Evolutionary conservation across 164 flowering plant genomes (phyloP).

Genomic region (Umbellularia californica): DNA sequence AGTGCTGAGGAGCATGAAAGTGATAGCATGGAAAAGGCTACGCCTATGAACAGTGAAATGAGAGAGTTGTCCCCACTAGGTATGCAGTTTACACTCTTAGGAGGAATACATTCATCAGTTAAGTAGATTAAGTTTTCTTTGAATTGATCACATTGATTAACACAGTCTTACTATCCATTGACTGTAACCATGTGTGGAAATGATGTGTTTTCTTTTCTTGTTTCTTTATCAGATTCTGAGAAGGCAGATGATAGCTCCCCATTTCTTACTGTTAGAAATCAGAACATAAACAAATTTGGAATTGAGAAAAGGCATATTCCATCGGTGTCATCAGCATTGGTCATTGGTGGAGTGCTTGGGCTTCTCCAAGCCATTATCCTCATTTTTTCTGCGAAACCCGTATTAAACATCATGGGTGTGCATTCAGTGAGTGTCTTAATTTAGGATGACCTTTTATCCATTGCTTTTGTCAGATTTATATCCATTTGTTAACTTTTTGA

Average conservation of each 20-base stretch:
- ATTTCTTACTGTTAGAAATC: conserved; percentile 13
- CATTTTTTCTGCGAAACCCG: conserved; percentile 41
- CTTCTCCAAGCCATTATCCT: conserved; percentile 53
- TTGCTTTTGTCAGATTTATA: no score
- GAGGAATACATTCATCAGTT: background rate
- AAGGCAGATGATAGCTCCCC: conserved; percentile 8
- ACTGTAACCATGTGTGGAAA: background rate
- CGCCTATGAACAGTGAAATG: conserved; percentile 23
- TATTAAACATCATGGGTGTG: conserved; percentile 59
- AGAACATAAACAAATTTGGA: conserved; percentile 16
- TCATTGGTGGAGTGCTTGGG: conserved; percentile 56
- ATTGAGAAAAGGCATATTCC: conserved; percentile 41
- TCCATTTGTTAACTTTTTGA: no score
- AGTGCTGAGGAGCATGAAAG: conserved; percentile 11
- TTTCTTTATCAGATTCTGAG: conserved; percentile 28
- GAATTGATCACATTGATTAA: no score
- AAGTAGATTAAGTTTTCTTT: background rate
- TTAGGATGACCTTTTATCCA: no score
- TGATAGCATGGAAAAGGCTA: conserved; percentile 13
- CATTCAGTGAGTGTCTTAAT: conserved; percentile 39
- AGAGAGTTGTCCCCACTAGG: conserved; percentile 31
- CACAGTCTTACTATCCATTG: background rate
- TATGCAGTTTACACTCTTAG: conserved; percentile 8
- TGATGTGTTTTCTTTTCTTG: background rate
- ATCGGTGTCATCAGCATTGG: conserved; percentile 64